Conservation (phyloP, 164 flowering plant genomes). For the Cinnamomum chago region DNA sequence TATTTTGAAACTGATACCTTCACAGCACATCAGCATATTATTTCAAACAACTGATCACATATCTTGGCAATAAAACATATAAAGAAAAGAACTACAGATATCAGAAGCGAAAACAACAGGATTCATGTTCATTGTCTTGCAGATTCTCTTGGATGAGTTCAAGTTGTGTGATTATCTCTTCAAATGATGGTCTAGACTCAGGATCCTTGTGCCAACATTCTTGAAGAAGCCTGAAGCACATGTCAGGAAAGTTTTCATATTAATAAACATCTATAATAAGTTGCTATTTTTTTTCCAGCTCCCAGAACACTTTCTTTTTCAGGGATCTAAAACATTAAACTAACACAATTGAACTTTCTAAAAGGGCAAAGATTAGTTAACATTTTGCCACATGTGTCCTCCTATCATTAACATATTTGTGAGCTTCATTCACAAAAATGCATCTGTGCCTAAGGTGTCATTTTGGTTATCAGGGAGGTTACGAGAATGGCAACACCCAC, state of each 20-base stretch:
- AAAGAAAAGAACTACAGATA: too few relatives aligned
- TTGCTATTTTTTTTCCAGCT: background rate
- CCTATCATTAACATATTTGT: too few relatives aligned
- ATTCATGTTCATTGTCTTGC: slow-evolving; percentile 11
- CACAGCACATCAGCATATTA: too few relatives aligned
- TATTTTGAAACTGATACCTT: too few relatives aligned
- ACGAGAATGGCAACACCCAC: too few relatives aligned
- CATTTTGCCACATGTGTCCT: background rate
- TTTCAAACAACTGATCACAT: too few relatives aligned
- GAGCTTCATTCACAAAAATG: too few relatives aligned
- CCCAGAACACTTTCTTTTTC: background rate
- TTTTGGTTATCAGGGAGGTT: too few relatives aligned
- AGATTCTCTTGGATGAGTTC: slow-evolving; percentile 38
- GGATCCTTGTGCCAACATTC: slow-evolving; percentile 64
- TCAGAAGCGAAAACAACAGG: background rate
- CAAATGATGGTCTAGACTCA: slow-evolving; percentile 49
- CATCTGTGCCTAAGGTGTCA: too few relatives aligned
- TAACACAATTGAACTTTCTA: background rate
- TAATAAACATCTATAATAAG: background rate
- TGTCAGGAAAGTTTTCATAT: background rate
- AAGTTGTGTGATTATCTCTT: slow-evolving; percentile 39
- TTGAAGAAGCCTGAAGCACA: slow-evolving; percentile 37
- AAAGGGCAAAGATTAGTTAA: too few relatives aligned
- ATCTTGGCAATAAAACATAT: too few relatives aligned
- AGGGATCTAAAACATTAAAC: background rate